Conservation (phyloP, 441 rosid species). For the Brassica hybrid region DNA sequence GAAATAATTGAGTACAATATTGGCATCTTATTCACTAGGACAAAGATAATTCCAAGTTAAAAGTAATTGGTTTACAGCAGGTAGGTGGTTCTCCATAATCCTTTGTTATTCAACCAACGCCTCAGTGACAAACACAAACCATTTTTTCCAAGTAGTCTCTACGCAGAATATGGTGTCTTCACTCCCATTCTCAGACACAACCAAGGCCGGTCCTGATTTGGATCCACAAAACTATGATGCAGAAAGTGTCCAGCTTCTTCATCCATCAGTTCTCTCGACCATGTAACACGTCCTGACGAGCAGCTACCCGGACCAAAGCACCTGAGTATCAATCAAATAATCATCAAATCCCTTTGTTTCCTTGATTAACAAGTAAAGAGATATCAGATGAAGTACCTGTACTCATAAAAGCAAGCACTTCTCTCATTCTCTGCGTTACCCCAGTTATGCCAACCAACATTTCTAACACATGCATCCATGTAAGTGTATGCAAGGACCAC, state of each 20-base stretch:
- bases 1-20: no score
- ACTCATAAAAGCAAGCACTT: slow-evolving; percentile 96
- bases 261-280: slow-evolving; percentile 90
- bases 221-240: slow-evolving; percentile 78
- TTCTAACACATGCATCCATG: slow-evolving; percentile 80
- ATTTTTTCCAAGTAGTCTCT: slow-evolving; percentile 30
- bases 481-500: slow-evolving; percentile 83
- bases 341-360: background rate
- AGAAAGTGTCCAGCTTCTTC: slow-evolving; percentile 91
- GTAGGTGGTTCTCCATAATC: background rate
- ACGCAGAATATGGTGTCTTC: slow-evolving; percentile 78
- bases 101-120: background rate
- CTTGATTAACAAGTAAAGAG: background rate
- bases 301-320: slow-evolving; percentile 93
- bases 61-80: slow-evolving; percentile 8
- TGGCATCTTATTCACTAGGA: background rate
- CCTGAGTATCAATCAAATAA: slow-evolving; percentile 46
- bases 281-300: slow-evolving; percentile 65
- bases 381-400: slow-evolving; percentile 55
- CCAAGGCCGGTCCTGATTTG: slow-evolving; percentile 82
- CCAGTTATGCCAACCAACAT: slow-evolving; percentile 94
- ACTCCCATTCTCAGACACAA: slow-evolving; percentile 80
- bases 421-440: slow-evolving; percentile 95
- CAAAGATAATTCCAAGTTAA: slow-evolving; percentile 8
- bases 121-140: background rate